Conservation (phyloP, 2,329 filamentous ascomycete species). For the Xylariaceae sp. region DNA sequence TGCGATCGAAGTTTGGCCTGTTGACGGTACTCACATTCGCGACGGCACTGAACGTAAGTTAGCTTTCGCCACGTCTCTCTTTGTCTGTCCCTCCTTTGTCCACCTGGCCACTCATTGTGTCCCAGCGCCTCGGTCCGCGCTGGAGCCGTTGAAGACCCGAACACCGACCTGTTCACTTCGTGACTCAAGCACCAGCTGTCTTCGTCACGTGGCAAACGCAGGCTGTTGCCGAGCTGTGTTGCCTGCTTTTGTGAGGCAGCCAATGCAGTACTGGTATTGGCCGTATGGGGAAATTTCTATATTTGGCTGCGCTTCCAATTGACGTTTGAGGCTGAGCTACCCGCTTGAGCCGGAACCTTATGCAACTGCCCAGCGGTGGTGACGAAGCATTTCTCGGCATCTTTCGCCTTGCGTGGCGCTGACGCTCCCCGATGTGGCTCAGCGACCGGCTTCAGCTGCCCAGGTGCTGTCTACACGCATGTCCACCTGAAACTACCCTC, state of each 20-base stretch:
- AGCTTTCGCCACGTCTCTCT: constrained; percentile 3
- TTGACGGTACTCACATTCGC: constrained; percentile 4
- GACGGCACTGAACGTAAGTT: constrained; percentile 18
- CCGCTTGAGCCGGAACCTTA: not conserved
- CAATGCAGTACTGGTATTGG: not conserved
- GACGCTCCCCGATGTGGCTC: not conserved
- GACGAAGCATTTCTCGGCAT: not conserved
- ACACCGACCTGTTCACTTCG: constrained; percentile 5
- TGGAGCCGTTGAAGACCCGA: no score
- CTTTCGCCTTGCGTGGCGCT: not conserved
- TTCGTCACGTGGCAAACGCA: constrained; percentile 12
- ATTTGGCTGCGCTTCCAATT: constrained; percentile 1
- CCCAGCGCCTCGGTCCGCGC: no score
- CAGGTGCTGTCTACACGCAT: no score
- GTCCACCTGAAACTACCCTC: no score
- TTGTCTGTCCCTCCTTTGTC: not conserved
- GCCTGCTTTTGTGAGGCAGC: constrained; percentile 5
- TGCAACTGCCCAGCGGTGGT: not conserved
- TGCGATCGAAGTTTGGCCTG: constrained; percentile 28
- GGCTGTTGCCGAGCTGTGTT: constrained; percentile 3
- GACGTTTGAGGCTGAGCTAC: not conserved
- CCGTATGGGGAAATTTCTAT: constrained; percentile 11
- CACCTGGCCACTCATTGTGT: not conserved
- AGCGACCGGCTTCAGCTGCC: constrained; percentile 1
- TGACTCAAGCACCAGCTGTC: constrained; percentile 1